Evolutionary conservation across 1,284 basidiomycete genomes (phyloP).

Genomic region (Papiliotrema fonsecae): DNA sequence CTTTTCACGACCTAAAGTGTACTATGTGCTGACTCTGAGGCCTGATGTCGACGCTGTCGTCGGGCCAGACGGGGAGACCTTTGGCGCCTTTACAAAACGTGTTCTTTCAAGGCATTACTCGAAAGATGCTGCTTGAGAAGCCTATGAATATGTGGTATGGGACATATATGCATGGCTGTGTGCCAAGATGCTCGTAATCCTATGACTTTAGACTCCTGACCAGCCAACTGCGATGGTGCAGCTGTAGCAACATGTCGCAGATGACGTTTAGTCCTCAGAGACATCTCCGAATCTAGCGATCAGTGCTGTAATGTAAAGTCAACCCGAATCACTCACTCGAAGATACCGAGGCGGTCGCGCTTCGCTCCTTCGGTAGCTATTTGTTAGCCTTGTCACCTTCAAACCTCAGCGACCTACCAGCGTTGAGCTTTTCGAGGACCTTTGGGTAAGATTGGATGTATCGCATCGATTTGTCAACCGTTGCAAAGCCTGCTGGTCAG

Average conservation of each 20-base stretch:
- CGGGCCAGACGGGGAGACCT: conserved; percentile 60
- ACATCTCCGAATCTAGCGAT: conserved; percentile 21
- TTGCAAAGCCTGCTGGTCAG: conserved; percentile 57
- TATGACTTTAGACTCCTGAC: too few species aligned
- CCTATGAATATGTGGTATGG: too few species aligned
- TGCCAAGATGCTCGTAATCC: too few species aligned
- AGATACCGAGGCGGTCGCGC: conserved; percentile 72
- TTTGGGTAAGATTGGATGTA: conserved; percentile 69
- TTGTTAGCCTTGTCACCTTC: background rate
- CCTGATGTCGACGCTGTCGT: conserved; percentile 75
- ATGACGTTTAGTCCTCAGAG: conserved; percentile 26
- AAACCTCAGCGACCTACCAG: conserved; percentile 26
- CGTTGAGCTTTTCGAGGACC: conserved; percentile 62
- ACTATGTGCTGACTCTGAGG: conserved; percentile 13
- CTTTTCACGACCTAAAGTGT: background rate
- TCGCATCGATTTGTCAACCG: conserved; percentile 70
- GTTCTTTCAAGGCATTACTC: conserved; percentile 78
- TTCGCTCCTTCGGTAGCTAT: conserved; percentile 62
- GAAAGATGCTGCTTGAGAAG: too few species aligned
- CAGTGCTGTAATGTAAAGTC: background rate
- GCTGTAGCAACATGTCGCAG: too few species aligned
- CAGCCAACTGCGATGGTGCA: too few species aligned
- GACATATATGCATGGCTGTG: too few species aligned
- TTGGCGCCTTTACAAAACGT: conserved; percentile 80
- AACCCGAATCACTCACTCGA: conserved; percentile 51